Base-by-base conservation (phyloP, 2,329 filamentous ascomycete species). In the Corynespora cassiicola region DNA sequence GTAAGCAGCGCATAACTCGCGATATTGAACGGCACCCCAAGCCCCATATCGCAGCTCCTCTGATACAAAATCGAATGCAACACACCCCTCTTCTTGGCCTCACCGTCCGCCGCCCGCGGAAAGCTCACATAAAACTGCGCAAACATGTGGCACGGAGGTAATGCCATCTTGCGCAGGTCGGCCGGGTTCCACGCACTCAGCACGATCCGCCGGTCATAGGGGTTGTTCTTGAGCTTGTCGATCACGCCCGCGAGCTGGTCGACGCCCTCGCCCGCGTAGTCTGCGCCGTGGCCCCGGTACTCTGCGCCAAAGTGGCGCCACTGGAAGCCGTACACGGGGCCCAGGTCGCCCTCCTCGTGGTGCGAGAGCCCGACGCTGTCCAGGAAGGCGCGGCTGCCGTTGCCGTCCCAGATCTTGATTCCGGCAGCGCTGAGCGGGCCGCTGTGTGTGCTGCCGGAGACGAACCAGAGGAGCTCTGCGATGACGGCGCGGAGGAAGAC, bases 391-490 rank as follows among this genome's bases (percentile, higher is more conserved):
- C 94, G 88, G 30, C 86, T 90, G 27, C 92, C 94, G 65, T 99
- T 99, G 58, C 91, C 92, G 66, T 99, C 94, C 94, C 94, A 99
- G 66, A 99, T 99, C 71, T 95, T 95, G 60, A 99, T 85, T 19
- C 90, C 90, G 2, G 85, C 84, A 9, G 85, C 84, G 43, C 82
- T 85, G 3, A 99, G 83, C 0, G 90, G 76, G 4, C 82, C 72
- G 1, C 89, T 91, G 1, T 88, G 90, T 3, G 94, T 99, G 59
- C 76, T 82, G 60, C 90, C 94, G 28, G 84, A 81, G 54, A 99
- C 79, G 72, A 99, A 99, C 94, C 94, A 99, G 45, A 99, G 85
- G 1, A 99, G 85, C 71, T 99, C 94, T 51, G 85, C 88, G 47
- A 97, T 78, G 32, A 99, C 87, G 57, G 91, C 92, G 45, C 88